Percentiles rank a stretch among this genome's conserved stretches.
These are phyloP conservation scores for Colletotrichum siamense DNA, from an alignment of 2,329 filamentous ascomycete species.

Conservation along the genomic window DNA sequence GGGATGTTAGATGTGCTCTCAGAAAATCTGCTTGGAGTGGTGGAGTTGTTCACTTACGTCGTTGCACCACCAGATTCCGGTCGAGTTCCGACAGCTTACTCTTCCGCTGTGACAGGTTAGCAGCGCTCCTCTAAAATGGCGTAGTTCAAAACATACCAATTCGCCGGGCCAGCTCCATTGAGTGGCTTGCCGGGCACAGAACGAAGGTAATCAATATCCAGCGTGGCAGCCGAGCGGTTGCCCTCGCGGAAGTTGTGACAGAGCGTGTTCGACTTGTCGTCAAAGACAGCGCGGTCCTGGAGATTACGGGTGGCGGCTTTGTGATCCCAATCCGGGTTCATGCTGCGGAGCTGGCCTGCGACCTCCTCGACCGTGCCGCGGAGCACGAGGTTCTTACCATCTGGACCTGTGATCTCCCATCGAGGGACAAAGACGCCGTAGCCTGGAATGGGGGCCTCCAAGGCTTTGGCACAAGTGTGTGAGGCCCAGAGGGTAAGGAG, in stretches of 20 bases:
- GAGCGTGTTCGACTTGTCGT: not conserved
- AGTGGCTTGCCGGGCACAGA: not conserved
- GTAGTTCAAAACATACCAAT: not conserved
- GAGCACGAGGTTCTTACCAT: not conserved
- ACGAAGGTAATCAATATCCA: not conserved
- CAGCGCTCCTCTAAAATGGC: fast-evolving
- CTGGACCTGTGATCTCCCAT: not conserved
- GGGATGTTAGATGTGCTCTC: not conserved
- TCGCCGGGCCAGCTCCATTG: conserved; percentile 3
- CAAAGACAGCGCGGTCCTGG: not conserved
- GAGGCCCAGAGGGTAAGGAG: not conserved
- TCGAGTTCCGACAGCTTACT: conserved; percentile 1
- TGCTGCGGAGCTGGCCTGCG: not conserved
- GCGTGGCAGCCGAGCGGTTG: not conserved
- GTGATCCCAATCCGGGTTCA: not conserved
- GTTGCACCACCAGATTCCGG: not conserved
- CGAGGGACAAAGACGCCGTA: not conserved
- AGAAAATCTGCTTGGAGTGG: not conserved
- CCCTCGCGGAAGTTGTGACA: conserved; percentile 4
- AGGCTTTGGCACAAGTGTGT: not conserved
- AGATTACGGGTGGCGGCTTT: not conserved
- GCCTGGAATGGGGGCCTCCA: not conserved
- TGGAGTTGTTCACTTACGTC: not conserved
- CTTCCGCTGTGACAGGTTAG: not conserved
- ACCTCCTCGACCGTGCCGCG: not conserved